Base-by-base conservation (phyloP, 169 alveolate species). In the Plasmodium vivax region DNA sequence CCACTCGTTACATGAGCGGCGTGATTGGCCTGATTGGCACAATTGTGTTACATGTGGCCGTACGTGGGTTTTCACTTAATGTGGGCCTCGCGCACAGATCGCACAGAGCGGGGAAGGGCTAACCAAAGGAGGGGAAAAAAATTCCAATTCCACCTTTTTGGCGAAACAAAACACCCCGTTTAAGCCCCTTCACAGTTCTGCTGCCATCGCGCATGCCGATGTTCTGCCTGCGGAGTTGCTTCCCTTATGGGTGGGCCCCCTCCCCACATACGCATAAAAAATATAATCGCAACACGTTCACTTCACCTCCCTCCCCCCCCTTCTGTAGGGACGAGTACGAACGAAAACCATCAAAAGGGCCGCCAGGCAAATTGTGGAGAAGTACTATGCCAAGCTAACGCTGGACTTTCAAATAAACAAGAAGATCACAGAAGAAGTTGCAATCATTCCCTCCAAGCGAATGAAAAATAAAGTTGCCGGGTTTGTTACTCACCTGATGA, bases 281-380 rank as follows among this genome's bases (percentile, higher is more conserved):
- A 47, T 1, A 47, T 47, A 47, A 47, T n/a, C 36, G 30, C 75
- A 14, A n/a, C 9, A 62, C 30, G 30, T 6, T 27, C 92, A 38
- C 23, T 51, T 47, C 51, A 38, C 30, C 32, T 56, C 45, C 34
- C 93, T 77, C 30, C 93, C 82, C 30, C 58, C 84, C 30, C 62
- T 30, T 27, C 62, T 30, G 19, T 92, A 97, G 99, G 99, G 99
- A 93, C 99, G 99, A 96, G 99, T 99, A 72, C 96, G 99, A 91
- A 99, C 99, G 14, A 99, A 99, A 98, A 99, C 99, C 83, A 99
- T 99, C 47, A 99, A 99, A 97, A 98, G 99, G 96, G 99, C 99
- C 73, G 99, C 99, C 23, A 98, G 99, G 95, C 99, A 97, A 91
- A 97, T 99, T 92, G 99, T 99, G 82, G 99, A 99, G 97, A 99